Conservation (phyloP, 1,284 basidiomycete genomes). For the Inonotus hispidus region DNA sequence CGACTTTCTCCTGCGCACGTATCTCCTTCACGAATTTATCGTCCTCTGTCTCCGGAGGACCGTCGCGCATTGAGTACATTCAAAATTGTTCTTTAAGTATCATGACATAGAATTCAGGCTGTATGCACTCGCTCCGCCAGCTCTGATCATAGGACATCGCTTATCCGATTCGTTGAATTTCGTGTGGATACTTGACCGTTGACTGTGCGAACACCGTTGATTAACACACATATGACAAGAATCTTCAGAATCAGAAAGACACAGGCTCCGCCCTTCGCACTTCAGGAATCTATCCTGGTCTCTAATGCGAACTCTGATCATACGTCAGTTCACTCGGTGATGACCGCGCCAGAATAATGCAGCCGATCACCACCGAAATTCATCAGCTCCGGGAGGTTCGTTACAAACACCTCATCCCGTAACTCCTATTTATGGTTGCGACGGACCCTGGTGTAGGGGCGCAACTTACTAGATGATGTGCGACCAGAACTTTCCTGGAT, state of each 20-base stretch:
- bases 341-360: background rate
- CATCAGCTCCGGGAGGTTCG: background rate
- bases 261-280: background rate
- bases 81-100: conserved; percentile 41
- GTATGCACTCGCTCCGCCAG: background rate
- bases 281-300: background rate
- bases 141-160: background rate
- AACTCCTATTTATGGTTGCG: too few relatives aligned
- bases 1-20: conserved; percentile 9
- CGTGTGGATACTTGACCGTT: background rate
- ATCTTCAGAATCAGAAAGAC: background rate
- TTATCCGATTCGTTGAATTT: background rate
- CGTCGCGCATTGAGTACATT: conserved; percentile 50
- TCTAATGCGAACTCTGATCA: background rate
- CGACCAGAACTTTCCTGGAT: too few relatives aligned
- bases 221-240: background rate
- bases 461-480: too few relatives aligned
- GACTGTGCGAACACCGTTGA: background rate
- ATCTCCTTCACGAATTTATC: conserved; percentile 29
- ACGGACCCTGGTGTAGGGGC: too few relatives aligned
- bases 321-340: background rate
- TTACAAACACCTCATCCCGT: too few relatives aligned
- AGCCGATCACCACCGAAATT: background rate
- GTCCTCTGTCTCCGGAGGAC: conserved; percentile 53
- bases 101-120: background rate